phyloP scores from a whole-genome alignment of 345 rosid genomes.

The Lepidium didymum region DNA sequence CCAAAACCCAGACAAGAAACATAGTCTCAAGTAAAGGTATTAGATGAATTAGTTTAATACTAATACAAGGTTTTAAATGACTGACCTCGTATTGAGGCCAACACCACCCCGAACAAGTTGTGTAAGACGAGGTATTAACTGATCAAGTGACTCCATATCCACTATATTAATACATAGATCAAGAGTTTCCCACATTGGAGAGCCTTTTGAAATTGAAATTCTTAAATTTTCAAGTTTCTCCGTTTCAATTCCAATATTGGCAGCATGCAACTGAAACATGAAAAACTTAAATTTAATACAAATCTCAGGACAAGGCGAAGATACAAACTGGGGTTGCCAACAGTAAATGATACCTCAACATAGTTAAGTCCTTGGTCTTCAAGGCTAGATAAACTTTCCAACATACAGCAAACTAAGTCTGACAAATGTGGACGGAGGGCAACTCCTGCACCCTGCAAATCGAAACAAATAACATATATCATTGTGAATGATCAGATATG shows the following conservation, averaged over 20 bases:
- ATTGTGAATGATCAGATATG: background rate
- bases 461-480: slow-evolving; percentile 3
- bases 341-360: slow-evolving; percentile 61
- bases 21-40: background rate
- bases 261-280: slow-evolving; percentile 83
- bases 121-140: slow-evolving; percentile 74
- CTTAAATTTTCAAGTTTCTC: slow-evolving; percentile 94
- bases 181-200: slow-evolving; percentile 99
- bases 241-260: slow-evolving; percentile 81
- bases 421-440: slow-evolving; percentile 87
- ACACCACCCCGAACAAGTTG: slow-evolving; percentile 86
- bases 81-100: slow-evolving; percentile 95
- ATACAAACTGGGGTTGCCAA: background rate
- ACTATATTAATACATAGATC: slow-evolving; percentile 81
- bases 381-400: slow-evolving; percentile 97
- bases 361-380: slow-evolving; percentile 98
- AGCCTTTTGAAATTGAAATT: slow-evolving; percentile 86
- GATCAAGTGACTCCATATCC: slow-evolving; percentile 61
- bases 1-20: background rate
- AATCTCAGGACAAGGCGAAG: background rate
- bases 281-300: background rate
- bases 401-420: slow-evolving; percentile 93
- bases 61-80: background rate
- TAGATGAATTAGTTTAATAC: background rate
- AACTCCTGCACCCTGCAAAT: slow-evolving; percentile 76